Conservation (phyloP, 768 basidiomycete species). For the Phylloporus sp. region DNA sequence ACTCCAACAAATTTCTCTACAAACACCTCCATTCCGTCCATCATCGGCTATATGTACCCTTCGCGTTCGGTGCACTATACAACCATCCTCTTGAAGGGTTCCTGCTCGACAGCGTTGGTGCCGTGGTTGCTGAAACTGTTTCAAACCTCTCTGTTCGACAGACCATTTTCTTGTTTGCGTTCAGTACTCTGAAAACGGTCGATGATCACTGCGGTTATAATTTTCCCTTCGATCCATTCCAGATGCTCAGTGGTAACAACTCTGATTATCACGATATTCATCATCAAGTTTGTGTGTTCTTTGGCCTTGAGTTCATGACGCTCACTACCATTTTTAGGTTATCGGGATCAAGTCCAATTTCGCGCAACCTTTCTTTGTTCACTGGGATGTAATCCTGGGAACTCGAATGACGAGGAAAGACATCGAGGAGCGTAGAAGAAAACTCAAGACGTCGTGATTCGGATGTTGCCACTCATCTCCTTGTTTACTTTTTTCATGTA, state of each 20-base stretch:
- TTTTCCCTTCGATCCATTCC: conserved; percentile 88
- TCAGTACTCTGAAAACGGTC: conserved; percentile 89
- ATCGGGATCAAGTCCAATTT: conserved; percentile 96
- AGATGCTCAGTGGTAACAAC: conserved; percentile 81
- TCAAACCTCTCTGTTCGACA: conserved; percentile 75
- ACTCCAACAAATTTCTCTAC: conserved; percentile 86
- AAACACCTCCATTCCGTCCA: conserved; percentile 90
- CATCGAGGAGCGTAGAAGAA: conserved; percentile 47
- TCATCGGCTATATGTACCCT: conserved; percentile 94
- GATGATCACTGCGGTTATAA: conserved; percentile 93
- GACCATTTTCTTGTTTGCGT: conserved; percentile 72
- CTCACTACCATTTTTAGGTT: conserved; percentile 7
- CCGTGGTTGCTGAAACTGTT: conserved; percentile 65
- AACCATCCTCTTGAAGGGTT: conserved; percentile 97
- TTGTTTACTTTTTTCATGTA: not conserved
- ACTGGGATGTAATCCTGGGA: conserved; percentile 85
- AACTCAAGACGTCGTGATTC: conserved; percentile 22
- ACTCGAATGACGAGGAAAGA: conserved; percentile 77
- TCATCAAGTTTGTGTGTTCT: conserved; percentile 61
- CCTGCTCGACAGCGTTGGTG: conserved; percentile 79
- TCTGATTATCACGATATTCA: conserved; percentile 98
- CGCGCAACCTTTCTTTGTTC: conserved; percentile 91
- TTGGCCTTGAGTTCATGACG: not conserved
- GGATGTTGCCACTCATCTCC: not conserved
- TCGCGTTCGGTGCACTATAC: conserved; percentile 94